Evolutionary conservation across 2,329 filamentous ascomycete genomes (phyloP), one percentile per base, ranked within the genome.

Genomic region (Tothia fuscella): DNA sequence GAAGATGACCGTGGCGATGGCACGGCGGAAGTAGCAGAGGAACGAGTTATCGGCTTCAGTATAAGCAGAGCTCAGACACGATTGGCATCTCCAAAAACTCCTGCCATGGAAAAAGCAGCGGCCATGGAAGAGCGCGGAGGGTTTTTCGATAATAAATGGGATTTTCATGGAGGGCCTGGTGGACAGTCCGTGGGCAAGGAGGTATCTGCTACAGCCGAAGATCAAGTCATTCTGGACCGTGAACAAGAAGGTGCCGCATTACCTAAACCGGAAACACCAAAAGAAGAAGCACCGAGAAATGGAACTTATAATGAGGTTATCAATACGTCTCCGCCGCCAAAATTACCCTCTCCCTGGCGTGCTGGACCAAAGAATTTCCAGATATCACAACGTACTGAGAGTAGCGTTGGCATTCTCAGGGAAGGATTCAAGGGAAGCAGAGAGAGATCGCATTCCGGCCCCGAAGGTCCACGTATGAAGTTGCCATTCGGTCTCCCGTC

Each of bases 91-190:
- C 68, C 72, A 7, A 63, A 64, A 31, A 78, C 73, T 4, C 73
- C 74, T 1, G 70, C 70, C 7, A 67, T 67, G 16, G 74, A 77
- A 52, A 78, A 77, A 53, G 68, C 63, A n/a, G 68, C 70, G 2
- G 67, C 67, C 2, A 57, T 79, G 49, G 70, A 73, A 46, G 59
- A 64, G 52, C 9, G 44, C 51, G 44, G 53, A 45, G 32, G 53
- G 56, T 41, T 42, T 16, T 47, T 46, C 29, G 22, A 35, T 19
- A 19, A 28, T 19, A 3, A n/a, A 21, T 21, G 17, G 20, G 41
- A 38, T 22, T 13, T 56, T 50, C 20, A 48, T 41, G 37, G 43
- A 38, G 17, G 38, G 41, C 22, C 19, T 32, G 31, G 45, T 47
- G 47, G 30, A 37, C 22, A 26, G 28, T 38, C n/a, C 28, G 31